Evolutionary conservation across 805 yeast genomes (phyloP).

Genomic region (Starmerella geochares): DNA sequence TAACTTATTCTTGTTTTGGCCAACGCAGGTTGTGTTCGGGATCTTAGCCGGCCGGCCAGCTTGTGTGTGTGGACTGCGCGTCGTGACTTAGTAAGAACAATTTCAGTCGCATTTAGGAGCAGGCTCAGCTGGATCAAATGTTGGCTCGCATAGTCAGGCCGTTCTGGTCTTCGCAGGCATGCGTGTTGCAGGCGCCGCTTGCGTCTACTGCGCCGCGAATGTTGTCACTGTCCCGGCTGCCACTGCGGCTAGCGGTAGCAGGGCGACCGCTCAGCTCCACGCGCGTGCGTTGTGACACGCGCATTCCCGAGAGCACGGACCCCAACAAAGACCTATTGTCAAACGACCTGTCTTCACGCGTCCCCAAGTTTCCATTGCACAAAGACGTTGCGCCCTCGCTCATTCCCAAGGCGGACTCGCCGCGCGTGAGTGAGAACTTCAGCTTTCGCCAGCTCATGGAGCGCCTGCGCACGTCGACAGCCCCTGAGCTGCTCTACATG

Average conservation of each 20-base stretch:
- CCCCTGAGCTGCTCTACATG: slow-evolving; percentile 70
- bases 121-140: not conserved
- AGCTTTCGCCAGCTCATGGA: slow-evolving; percentile 54
- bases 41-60: too few relatives aligned
- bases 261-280: slow-evolving; percentile 2
- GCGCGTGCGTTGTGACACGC: slow-evolving; percentile 7
- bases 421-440: slow-evolving; percentile 49
- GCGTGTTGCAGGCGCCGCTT: not conserved
- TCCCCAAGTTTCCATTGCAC: slow-evolving; percentile 57
- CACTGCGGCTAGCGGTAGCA: not conserved
- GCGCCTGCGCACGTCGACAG: slow-evolving; percentile 42
- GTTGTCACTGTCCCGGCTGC: not conserved
- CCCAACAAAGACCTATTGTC: slow-evolving; percentile 25
- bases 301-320: slow-evolving; percentile 21
- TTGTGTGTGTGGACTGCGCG: not conserved
- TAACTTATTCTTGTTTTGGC: not conserved
- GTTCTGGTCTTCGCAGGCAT: not conserved
- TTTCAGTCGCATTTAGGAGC: not conserved
- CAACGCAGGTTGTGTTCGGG: too few relatives aligned
- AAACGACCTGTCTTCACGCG: slow-evolving; percentile 45
- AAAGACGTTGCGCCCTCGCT: slow-evolving; percentile 57
- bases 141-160: not conserved
- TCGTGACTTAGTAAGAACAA: not conserved
- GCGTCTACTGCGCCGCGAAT: not conserved
- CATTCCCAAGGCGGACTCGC: slow-evolving; percentile 68